phyloP scores from a whole-genome alignment of 306 rosid species.

The Vigna trinervia region DNA sequence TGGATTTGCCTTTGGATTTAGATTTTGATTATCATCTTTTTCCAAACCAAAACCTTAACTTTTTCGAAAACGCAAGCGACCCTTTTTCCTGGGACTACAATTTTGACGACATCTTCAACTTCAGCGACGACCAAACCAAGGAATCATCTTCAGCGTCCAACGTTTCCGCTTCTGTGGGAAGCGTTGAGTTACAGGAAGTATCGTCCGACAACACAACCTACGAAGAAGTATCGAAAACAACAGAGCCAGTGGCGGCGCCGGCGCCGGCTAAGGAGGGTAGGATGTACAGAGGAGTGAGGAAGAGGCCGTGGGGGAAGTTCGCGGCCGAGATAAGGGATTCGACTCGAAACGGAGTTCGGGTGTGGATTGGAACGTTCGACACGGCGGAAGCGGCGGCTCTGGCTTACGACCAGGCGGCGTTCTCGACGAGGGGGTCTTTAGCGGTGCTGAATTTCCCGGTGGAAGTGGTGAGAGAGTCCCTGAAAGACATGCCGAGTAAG shows the following conservation, averaged over 20 bases:
- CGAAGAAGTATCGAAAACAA: background rate
- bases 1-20: slow-evolving; percentile 43
- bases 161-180: slow-evolving; percentile 8
- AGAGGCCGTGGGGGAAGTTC: slow-evolving; percentile 88
- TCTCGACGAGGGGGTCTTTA: slow-evolving; percentile 58
- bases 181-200: slow-evolving; percentile 45
- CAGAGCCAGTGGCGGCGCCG: background rate
- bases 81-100: slow-evolving; percentile 43
- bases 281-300: slow-evolving; percentile 68
- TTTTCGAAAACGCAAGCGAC: slow-evolving; percentile 24
- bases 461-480: slow-evolving; percentile 51
- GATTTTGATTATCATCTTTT: slow-evolving; percentile 43
- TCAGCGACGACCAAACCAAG: slow-evolving; percentile 19
- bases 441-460: slow-evolving; percentile 81
- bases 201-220: slow-evolving; percentile 35
- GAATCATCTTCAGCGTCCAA: slow-evolving; percentile 29
- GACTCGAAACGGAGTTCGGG: slow-evolving; percentile 75
- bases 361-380: slow-evolving; percentile 94
- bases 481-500: slow-evolving; percentile 37
- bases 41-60: slow-evolving; percentile 34
- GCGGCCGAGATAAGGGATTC: slow-evolving; percentile 95
- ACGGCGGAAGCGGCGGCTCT: slow-evolving; percentile 85
- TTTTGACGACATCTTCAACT: slow-evolving; percentile 21
- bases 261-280: background rate
- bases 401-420: slow-evolving; percentile 92